Base-by-base conservation (phyloP, 1,284 basidiomycete genomes). In the Cryptococcus neoformans region DNA sequence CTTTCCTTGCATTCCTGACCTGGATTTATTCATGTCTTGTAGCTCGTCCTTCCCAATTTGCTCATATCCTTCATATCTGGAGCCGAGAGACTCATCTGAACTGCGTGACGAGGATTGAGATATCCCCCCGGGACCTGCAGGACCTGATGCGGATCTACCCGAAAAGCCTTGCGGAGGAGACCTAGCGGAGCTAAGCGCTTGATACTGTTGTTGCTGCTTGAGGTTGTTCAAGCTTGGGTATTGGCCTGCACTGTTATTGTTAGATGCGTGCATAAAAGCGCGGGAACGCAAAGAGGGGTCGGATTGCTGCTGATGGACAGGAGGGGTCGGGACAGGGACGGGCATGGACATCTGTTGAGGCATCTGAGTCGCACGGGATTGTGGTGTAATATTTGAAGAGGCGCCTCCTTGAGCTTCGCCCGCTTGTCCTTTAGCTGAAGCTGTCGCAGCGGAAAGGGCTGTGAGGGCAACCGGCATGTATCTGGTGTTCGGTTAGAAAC, bases 381-480 rank as follows among this genome's bases (percentile, higher is more conserved):
- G 28, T 28, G 28, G 28, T 28, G 28, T 28, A 4, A 28, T 28
- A 28, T 4, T 28, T 28, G 55, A 37, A 28, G 51, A 50, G 38
- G 39, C 45, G 12, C 46, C 40, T 52, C 8, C 54, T n/a, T 35
- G 54, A 34, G 38, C 40, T 28, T 28, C 12, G 40, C 42, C 42
- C 6, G 42, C 10, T 44, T 44, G 42, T 4, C 28, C 28, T 44
- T 55, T 51, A 21, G 59, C 55, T 17, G 58, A 44, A 2, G 55
- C 45, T 5, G 71, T 60, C 2, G 70, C 72, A 17, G 72, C 69
- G 12, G 60, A 57, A 7, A 74, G 54, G 38, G 74, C 71, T 6
- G 70, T 65, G 35, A 75, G 53, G 6, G 73, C 74, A 9, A 70
- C 60, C 9, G 76, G 75, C 40, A 74, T 57, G 57, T 77, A 76